Conservation (phyloP, 441 rosid genomes). For the Syzygium syzygioides region DNA sequence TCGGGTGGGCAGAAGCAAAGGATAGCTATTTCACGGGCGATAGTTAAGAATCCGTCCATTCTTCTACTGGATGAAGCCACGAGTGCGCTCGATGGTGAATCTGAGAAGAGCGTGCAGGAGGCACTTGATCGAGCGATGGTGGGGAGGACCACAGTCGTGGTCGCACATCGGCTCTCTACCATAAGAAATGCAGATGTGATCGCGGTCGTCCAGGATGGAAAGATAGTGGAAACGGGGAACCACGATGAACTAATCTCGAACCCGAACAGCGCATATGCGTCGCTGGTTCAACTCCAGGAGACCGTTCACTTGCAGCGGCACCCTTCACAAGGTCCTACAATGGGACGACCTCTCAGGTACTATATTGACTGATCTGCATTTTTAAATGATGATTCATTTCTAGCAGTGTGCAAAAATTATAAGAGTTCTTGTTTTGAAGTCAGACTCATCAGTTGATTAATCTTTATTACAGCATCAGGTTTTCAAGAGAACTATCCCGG, state of each 20-base stretch:
- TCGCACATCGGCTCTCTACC: slow-evolving; percentile 89
- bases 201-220: slow-evolving; percentile 71
- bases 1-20: slow-evolving; percentile 97
- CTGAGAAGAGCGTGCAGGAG: slow-evolving; percentile 91
- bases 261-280: slow-evolving; percentile 51
- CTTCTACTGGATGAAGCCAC: slow-evolving; percentile 95
- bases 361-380: not conserved
- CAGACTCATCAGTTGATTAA: not conserved
- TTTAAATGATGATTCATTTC: not conserved
- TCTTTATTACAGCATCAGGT: slow-evolving; percentile 30
- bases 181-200: slow-evolving; percentile 80
- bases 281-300: slow-evolving; percentile 78
- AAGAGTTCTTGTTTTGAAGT: not conserved
- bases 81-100: slow-evolving; percentile 87
- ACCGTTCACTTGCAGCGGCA: slow-evolving; percentile 45
- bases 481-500: slow-evolving; percentile 62
- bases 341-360: slow-evolving; percentile 62
- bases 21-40: slow-evolving; percentile 82
- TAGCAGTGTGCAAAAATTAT: not conserved
- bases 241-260: slow-evolving; percentile 72
- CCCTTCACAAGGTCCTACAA: slow-evolving; percentile 45
- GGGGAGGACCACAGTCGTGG: slow-evolving; percentile 83
- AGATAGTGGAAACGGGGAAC: slow-evolving; percentile 79
- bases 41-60: slow-evolving; percentile 79
- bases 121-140: slow-evolving; percentile 90